Base-by-base conservation (phyloP, 805 yeast species). In the Metschnikowia noctiluminum region DNA sequence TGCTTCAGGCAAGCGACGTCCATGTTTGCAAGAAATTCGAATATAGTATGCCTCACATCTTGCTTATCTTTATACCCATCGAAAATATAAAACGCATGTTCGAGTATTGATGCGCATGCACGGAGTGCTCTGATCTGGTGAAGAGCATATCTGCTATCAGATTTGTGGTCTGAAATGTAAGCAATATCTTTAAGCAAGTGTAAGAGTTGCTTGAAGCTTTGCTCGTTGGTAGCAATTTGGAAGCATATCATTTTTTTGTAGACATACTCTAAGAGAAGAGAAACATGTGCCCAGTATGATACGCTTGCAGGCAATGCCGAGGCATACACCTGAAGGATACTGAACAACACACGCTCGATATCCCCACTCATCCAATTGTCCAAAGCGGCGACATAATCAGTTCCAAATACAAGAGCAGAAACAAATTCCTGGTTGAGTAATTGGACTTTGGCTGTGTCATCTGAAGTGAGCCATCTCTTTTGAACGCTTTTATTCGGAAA, bases 21-120 rank as follows among this genome's bases (percentile, higher is more conserved):
- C 7, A 46, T 8, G 3, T 14, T 44, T 15, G 32, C 12, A 30
- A 49, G 26, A 35, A 58, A 58, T 14, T 42, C 42, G 15, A 7
- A 11, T 4, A 48, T 45, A n/a, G 48, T 15, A 26, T 40, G 46
- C 21, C 40, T 38, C 13, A 65, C 27, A 8, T 48, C 53, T 7
- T 28, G 40, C 35, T 46, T 53, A 31, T 73, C 77, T 38, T 60
- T 63, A 48, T 61, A 73, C 1, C 77, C 77, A 28, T 69, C 70
- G 53, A 60, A 70, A 2, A 63, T 28, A 5, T 53, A 43, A 31
- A 42, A 55, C 7, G 65, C 48, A 32, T 60, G 46, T 11, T 40
- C 35, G 13, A 66, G 50, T 3, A 70, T 60, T 11, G 41, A 35
- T 1, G 34, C 27, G 31, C 52, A 43, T 1, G 42, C 39, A 9